These are phyloP conservation scores for Paraconiothyrium sp. DNA, from an alignment of 2,329 filamentous ascomycete species.

Conservation along the genomic window DNA sequence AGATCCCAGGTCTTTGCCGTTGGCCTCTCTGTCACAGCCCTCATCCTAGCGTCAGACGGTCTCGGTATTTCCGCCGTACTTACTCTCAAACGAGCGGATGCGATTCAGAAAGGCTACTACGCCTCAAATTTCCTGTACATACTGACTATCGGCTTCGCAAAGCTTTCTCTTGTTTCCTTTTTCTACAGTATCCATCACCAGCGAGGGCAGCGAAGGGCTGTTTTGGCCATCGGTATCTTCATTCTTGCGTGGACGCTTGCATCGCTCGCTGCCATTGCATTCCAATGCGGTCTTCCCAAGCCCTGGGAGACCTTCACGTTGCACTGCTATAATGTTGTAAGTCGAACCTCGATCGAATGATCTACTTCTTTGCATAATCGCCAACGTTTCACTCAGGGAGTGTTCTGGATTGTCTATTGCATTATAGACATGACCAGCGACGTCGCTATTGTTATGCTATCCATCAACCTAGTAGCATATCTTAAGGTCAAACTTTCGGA, in stretches of 20 bases:
- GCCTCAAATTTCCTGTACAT: conserved; percentile 47
- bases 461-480: conserved; percentile 42
- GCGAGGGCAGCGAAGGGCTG: conserved; percentile 29
- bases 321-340: conserved; percentile 42
- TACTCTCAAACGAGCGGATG: conserved; percentile 29
- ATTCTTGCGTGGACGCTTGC: conserved; percentile 39
- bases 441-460: conserved; percentile 41
- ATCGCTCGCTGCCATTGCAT: conserved; percentile 36
- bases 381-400: conserved; percentile 33
- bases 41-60: conserved; percentile 38
- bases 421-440: conserved; percentile 45
- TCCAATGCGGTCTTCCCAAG: conserved; percentile 43
- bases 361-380: conserved; percentile 10
- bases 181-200: conserved; percentile 34
- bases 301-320: conserved; percentile 42
- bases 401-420: conserved; percentile 48
- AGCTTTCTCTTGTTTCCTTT: conserved; percentile 42
- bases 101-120: conserved; percentile 44
- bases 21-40: conserved; percentile 35
- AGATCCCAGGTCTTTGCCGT: conserved; percentile 33
- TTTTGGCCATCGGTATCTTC: conserved; percentile 33
- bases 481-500: conserved; percentile 32
- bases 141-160: conserved; percentile 39
- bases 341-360: conserved; percentile 13
- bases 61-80: conserved; percentile 29